Conservation (phyloP, 352 stramenopile genomes). For the Phytophthora pini region DNA sequence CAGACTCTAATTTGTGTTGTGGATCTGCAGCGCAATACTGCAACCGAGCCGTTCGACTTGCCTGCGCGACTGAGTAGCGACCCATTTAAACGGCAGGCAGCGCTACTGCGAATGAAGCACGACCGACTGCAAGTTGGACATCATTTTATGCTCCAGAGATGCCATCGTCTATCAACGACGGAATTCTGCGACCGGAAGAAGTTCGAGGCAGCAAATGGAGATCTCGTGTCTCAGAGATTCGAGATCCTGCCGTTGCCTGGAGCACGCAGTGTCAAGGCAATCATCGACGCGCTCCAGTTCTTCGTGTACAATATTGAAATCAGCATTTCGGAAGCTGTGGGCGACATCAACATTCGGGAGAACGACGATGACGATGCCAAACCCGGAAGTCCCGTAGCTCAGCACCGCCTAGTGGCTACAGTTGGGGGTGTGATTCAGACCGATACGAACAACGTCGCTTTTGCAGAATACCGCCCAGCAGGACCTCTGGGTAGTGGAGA, state of each 20-base stretch:
- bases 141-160: conserved; percentile 34
- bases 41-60: conserved; percentile 35
- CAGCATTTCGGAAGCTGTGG: conserved; percentile 47
- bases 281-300: conserved; percentile 47
- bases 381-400: conserved; percentile 34
- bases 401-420: conserved; percentile 47
- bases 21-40: conserved; percentile 18
- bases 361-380: conserved; percentile 62
- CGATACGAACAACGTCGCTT: conserved; percentile 53
- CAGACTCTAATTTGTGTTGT: conserved; percentile 1
- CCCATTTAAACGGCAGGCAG: conserved; percentile 19
- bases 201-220: conserved; percentile 41
- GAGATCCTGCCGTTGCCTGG: conserved; percentile 52
- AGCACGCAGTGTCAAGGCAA: conserved; percentile 33
- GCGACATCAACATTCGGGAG: conserved; percentile 56
- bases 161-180: conserved; percentile 28
- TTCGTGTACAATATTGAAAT: conserved; percentile 62
- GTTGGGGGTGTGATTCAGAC: conserved; percentile 37
- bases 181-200: conserved; percentile 51
- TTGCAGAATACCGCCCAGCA: conserved; percentile 38
- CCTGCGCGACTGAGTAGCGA: conserved; percentile 29
- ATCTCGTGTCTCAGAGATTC: conserved; percentile 45
- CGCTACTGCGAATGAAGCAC: conserved; percentile 33
- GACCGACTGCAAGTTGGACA: conserved; percentile 37
- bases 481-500: conserved; percentile 9